Percentiles rank a stretch among this genome's conserved stretches.
Conservation (phyloP, 306 rosid species). For the Leucaena leucocephala region DNA sequence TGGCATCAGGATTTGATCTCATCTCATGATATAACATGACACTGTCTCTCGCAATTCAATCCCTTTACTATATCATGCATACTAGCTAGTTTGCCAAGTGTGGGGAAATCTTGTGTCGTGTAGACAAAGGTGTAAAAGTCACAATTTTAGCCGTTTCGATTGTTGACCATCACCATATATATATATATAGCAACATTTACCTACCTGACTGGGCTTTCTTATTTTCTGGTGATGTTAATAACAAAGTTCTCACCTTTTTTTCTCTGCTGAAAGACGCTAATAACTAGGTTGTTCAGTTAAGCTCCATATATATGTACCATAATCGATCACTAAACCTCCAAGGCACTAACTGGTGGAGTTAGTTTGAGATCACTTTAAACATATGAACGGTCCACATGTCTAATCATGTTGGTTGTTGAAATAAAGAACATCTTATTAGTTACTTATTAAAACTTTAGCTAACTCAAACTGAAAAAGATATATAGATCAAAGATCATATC, state of each 20-base stretch:
- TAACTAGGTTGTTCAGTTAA: constrained; percentile 13
- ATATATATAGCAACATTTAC: background rate
- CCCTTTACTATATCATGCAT: constrained; percentile 19
- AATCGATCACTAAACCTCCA: constrained; percentile 10
- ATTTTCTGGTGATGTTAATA: constrained; percentile 18
- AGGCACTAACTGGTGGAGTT: constrained; percentile 41
- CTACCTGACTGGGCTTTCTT: background rate
- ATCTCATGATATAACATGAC: constrained; percentile 4
- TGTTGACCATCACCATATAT: background rate
- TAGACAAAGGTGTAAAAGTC: constrained; percentile 30
- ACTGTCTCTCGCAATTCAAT: constrained; percentile 1
- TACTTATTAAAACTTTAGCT: constrained; percentile 52
- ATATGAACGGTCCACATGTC: constrained; percentile 75
- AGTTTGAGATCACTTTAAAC: constrained; percentile 47
- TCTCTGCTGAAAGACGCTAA: constrained; percentile 8
- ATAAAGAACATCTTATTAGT: constrained; percentile 51
- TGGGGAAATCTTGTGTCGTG: background rate
- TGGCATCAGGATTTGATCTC: constrained; percentile 31
- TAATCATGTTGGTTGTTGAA: constrained; percentile 91
- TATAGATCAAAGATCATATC: background rate
- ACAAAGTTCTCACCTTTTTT: constrained; percentile 21
- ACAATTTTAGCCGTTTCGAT: constrained; percentile 18
- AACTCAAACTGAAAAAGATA: constrained; percentile 36
- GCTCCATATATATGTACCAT: background rate
- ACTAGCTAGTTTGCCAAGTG: background rate